Evolutionary conservation across 805 yeast species (phyloP).

Genomic region (Blastobotrys americana): DNA sequence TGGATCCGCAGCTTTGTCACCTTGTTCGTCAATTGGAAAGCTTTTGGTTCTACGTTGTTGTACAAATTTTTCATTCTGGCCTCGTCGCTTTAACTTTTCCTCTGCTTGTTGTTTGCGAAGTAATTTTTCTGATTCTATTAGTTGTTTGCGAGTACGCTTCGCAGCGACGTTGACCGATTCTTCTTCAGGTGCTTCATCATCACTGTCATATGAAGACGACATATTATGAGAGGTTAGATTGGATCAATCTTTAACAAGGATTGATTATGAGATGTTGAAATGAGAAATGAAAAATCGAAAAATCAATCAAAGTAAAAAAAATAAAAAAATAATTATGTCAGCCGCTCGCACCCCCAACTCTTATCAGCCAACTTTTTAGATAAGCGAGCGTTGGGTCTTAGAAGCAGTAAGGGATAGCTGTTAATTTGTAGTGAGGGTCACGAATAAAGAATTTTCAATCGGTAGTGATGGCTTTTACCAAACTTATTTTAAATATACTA

Average conservation of each 20-base stretch:
- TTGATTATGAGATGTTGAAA: not conserved
- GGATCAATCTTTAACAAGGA: not conserved
- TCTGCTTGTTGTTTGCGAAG: constrained; percentile 7
- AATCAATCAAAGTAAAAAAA: not conserved
- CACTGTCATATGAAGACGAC: constrained; percentile 10
- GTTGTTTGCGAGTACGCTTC: constrained; percentile 6
- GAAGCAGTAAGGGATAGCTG: too few relatives aligned
- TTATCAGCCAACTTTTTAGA: not conserved
- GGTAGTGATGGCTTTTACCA: too few relatives aligned
- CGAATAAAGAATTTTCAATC: too few relatives aligned
- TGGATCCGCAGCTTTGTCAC: constrained; percentile 12
- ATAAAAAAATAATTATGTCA: not conserved
- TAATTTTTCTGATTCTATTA: constrained; percentile 12
- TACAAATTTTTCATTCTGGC: constrained; percentile 19
- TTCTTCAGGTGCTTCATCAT: constrained; percentile 34
- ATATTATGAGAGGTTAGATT: not conserved
- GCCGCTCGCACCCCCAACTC: not conserved
- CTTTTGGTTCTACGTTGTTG: constrained; percentile 18
- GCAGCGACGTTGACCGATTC: constrained; percentile 22
- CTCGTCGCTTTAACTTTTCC: constrained; percentile 25
- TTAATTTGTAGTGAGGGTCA: too few relatives aligned
- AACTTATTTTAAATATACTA: too few relatives aligned
- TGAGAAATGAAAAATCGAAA: not conserved
- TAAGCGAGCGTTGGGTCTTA: too few relatives aligned
- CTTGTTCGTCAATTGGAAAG: too few relatives aligned